A percentile compares a stretch with the other conserved stretches of the same genome.
Conservation (phyloP, 2,329 filamentous ascomycete genomes). For the Botryotinia narcissicola region DNA sequence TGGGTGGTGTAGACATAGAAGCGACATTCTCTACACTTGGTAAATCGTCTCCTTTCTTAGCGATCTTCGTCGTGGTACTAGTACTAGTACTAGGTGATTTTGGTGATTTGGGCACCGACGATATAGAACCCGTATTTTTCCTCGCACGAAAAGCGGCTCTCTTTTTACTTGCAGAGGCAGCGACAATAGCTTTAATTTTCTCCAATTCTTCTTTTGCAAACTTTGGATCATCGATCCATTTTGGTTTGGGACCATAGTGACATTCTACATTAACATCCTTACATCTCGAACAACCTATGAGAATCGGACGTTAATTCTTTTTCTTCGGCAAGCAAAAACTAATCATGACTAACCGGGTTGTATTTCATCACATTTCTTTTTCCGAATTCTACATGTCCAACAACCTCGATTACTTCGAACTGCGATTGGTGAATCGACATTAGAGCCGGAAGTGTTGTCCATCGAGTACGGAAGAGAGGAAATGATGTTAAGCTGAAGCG, state of each 20-base stretch:
- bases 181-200: constrained; percentile 15
- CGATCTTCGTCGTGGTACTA: not conserved
- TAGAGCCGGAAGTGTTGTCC: not conserved
- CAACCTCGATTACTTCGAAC: constrained; percentile 45
- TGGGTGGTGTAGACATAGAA: not conserved
- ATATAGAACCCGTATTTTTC: not conserved
- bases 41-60: not conserved
- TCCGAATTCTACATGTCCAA: constrained; percentile 62
- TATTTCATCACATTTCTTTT: constrained; percentile 66
- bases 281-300: constrained; percentile 49
- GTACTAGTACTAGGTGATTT: not conserved
- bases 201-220: constrained; percentile 11
- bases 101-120: not conserved
- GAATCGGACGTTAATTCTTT: not conserved
- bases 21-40: not conserved
- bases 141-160: constrained; percentile 16
- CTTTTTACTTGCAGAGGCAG: constrained; percentile 13
- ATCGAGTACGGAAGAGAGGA: not conserved
- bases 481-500: not conserved
- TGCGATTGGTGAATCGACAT: not conserved
- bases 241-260: constrained; percentile 44
- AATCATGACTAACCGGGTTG: constrained; percentile 45
- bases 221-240: constrained; percentile 22
- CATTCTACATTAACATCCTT: constrained; percentile 53
- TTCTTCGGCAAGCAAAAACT: not conserved